Evolutionary conservation across 495 filamentous ascomycete genomes (phyloP), one percentile per base, ranked within the genome.

Genomic region (Aspergillus coremiiformis): DNA sequence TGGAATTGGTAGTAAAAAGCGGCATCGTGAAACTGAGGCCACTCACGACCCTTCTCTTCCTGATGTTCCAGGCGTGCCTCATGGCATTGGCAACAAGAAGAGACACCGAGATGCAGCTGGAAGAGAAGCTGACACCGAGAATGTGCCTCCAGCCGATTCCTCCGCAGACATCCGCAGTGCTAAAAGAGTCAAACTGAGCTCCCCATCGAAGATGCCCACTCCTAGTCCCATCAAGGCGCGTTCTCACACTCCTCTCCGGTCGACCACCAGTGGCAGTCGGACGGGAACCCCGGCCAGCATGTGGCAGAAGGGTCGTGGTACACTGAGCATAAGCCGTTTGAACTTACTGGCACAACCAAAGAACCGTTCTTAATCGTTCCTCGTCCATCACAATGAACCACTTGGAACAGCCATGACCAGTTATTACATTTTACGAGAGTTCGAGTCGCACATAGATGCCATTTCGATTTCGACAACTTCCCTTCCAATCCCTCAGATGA

Each of bases 81-180:
- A 89, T 58, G 86, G 86, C 27, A 81, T 90, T 60, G 61, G 68
- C 3, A 88, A 85, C 69, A 88, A 90, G 73, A 89, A 89, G 71
- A 76, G 84, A 58, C 73, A 77, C 51, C 77, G 79, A 23, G 71
- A 67, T n/a, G 68, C 71, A 26, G 65, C 69, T n/a, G 60, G 62
- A 12, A 70, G 74, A 62, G 57, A 65, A 57, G 49, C 62, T 37
- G 63, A 77, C 53, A 26, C 59, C 9, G 67, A 80, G 66, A 72
- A 75, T 48, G 66, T 79, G 27, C 63, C 65, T 20, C 72, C 68
- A 35, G 50, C 59, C 50, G 53, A 72, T 55, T 20, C 60, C n/a
- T 30, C 64, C 52, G 6, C 67, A 49, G 66, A 73, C 24, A 58
- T 66, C 56, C 68, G 72, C 55, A 66, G 68, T 59, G 61, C 70